Evolutionary conservation across 192 early-diverging fungal genomes (phyloP), one percentile per base, ranked within the genome.

Genomic region (Kappamyces sp.): DNA sequence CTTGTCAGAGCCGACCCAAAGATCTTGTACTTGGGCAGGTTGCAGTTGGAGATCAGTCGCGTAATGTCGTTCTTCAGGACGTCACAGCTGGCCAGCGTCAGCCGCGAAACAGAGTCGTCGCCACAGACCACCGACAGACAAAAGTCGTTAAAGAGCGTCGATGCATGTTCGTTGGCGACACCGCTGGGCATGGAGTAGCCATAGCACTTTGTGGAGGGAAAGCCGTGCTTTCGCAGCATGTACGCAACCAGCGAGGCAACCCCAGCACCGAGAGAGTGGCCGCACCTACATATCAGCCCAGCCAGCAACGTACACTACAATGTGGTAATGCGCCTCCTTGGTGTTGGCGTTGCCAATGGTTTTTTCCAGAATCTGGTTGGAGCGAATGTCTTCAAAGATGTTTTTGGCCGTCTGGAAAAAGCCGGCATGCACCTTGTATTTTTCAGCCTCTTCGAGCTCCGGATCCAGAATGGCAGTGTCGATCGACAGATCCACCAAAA

Each of bases 401-500:
- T 64, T 59, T 40, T 49, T 58, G 4, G 55, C 55, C 33, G 64
- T 66, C n/a, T 37, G 11, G 4, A 59, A 38, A 47, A 66, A 47
- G 9, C 64, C 67, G 43, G 54, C 59, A 4, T 65, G 62, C 4
- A 41, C 47, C 12, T 59, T 45, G 5, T 52, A 54, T 3, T 45
- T 15, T 31, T 53, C 66, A 7, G 67, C 52, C 34, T 54, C 58
- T 30, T 7, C 39, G 30, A 73, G 54, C 45, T 75, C 73, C 3
- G 45, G 49, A 63, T 51, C 49, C 30, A 75, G 35, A 29, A 41
- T 59, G 15, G n/a, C 45, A 1, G 64, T 37, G 49, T 74, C 66
- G 41, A 75, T 54, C 52, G 64, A 71, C 45, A 75, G 45, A 68
- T 75, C 73, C 34, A 68, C 65, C 40, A 75, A 46, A 14, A 75